phyloP scores from a whole-genome alignment of 768 basidiomycete genomes.

The Cyathus striatus region DNA sequence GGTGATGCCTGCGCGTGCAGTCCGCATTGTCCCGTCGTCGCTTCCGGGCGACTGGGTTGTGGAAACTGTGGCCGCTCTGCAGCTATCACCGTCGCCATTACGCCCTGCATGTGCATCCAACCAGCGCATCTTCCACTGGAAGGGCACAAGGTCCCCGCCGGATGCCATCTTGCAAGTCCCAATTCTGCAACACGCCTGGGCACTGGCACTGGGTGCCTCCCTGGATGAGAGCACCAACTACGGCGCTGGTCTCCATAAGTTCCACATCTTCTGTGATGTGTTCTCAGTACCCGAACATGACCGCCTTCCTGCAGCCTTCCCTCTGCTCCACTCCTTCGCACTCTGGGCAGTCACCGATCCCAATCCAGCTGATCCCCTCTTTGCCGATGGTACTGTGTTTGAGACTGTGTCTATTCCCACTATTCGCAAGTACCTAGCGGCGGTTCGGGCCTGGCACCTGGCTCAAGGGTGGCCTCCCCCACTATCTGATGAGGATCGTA shows the following conservation, averaged over 20 bases:
- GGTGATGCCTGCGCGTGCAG: background rate
- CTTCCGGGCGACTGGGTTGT: background rate
- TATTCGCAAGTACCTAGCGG: too few relatives aligned
- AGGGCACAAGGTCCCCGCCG: background rate
- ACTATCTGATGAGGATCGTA: slow-evolving; percentile 9
- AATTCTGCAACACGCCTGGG: background rate
- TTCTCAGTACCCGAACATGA: slow-evolving; percentile 20
- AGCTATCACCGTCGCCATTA: background rate
- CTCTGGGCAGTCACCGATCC: slow-evolving; percentile 30
- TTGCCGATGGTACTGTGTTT: slow-evolving; percentile 12
- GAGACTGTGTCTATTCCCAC: too few relatives aligned
- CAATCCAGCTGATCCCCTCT: slow-evolving; percentile 1
- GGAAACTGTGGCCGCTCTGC: background rate
- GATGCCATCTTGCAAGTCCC: background rate
- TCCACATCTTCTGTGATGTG: slow-evolving; percentile 17
- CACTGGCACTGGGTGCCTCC: slow-evolving; percentile 9
- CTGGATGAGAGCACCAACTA: slow-evolving; percentile 9
- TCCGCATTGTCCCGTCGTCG: background rate
- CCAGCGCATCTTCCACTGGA: background rate
- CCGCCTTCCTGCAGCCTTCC: slow-evolving; percentile 19
- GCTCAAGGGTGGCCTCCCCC: too few relatives aligned
- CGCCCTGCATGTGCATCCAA: background rate
- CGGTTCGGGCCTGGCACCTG: slow-evolving; percentile 27
- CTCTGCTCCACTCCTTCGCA: slow-evolving; percentile 25
- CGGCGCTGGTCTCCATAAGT: slow-evolving; percentile 17